Evolutionary conservation across 78 protist species (phyloP).

Genomic region (Dictyostelium citrinum): DNA sequence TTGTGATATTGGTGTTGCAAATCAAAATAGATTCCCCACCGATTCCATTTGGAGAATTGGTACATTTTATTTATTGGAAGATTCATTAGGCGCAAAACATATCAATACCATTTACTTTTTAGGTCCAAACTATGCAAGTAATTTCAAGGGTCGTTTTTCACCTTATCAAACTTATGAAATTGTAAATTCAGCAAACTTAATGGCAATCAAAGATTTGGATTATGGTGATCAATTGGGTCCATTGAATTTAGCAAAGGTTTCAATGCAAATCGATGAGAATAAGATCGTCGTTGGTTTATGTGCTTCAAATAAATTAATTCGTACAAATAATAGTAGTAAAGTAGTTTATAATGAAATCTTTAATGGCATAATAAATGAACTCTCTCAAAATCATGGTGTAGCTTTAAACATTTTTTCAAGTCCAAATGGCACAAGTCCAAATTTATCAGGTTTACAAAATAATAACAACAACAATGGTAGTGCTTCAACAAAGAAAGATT

Average conservation of each 20-base stretch:
- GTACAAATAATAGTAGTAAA: conserved; percentile 6
- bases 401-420: neutral
- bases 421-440: neutral
- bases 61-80: conserved; percentile 61
- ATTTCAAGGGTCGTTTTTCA: conserved; percentile 70
- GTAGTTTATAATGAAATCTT: conserved; percentile 4
- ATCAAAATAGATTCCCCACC: neutral
- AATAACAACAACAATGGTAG: too few species aligned
- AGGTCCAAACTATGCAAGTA: conserved; percentile 72
- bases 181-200: conserved; percentile 23
- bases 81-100: conserved; percentile 36
- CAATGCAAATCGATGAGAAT: conserved; percentile 65
- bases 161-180: conserved; percentile 76
- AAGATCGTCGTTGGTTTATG: conserved; percentile 45
- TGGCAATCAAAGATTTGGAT: conserved; percentile 50
- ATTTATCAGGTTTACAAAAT: neutral
- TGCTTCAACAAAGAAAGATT: neutral
- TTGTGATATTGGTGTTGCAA: conserved; percentile 34
- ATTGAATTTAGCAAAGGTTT: conserved; percentile 48
- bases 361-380: neutral
- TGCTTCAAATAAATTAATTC: conserved; percentile 22
- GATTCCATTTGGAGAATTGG: conserved; percentile 77
- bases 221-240: conserved; percentile 71
- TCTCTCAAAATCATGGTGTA: neutral
- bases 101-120: conserved; percentile 62